phyloP scores from a whole-genome alignment of 2,329 filamentous ascomycete genomes.

The Lasiodiplodia sp. region DNA sequence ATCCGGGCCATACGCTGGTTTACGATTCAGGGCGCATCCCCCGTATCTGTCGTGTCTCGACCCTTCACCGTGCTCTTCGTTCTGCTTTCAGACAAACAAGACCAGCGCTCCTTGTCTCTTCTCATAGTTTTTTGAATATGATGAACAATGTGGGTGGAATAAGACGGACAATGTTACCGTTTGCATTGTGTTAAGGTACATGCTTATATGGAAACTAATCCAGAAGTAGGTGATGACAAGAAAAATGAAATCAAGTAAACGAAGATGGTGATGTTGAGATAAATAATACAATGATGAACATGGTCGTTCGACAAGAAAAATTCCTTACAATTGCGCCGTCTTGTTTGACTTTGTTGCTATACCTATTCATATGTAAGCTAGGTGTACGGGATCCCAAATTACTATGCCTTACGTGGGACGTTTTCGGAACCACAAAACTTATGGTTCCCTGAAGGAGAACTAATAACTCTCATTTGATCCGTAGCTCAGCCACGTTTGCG shows the following conservation, averaged over 20 bases:
- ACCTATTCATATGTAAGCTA: not conserved
- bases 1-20: no score
- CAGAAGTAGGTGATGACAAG: not conserved
- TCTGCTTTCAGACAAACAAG: no score
- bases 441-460: not conserved
- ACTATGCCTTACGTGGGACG: not conserved
- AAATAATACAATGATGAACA: not conserved
- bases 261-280: not conserved
- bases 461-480: not conserved
- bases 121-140: not conserved
- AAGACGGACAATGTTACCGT: not conserved
- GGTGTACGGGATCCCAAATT: not conserved
- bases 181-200: not conserved
- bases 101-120: no score
- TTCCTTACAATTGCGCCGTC: not conserved
- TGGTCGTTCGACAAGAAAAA: not conserved
- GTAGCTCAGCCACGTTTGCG: slow-evolving; percentile 3
- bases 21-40: no score
- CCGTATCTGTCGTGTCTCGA: no score
- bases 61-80: no score
- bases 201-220: slow-evolving; percentile 7
- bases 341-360: not conserved
- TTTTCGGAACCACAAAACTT: not conserved
- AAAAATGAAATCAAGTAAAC: not conserved
- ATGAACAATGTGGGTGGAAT: not conserved